phyloP scores from a whole-genome alignment of 768 basidiomycete genomes.

The Lepiota venenata region DNA sequence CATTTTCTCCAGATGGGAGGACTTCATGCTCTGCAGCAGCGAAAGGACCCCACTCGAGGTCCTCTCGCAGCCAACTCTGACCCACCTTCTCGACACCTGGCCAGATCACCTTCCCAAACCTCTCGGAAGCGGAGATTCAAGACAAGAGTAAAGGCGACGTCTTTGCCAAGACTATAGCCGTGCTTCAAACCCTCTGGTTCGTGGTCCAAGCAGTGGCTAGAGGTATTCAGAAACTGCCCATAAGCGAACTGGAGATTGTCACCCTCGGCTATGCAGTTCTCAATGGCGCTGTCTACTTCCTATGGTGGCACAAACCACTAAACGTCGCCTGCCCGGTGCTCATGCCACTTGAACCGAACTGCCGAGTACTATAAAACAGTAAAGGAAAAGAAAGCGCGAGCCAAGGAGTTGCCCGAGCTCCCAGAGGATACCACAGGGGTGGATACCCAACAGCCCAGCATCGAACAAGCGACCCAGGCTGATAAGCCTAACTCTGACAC shows the following conservation, averaged over 20 bases:
- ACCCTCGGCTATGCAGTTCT: conserved; percentile 4
- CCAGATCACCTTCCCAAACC: neutral
- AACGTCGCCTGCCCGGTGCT: neutral
- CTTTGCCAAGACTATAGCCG: conserved; percentile 8
- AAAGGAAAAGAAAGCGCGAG: neutral
- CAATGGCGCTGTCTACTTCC: conserved; percentile 1
- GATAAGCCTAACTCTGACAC: too few relatives aligned
- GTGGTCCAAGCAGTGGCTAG: neutral
- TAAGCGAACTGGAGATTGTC: conserved; percentile 6
- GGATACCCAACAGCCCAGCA: too few relatives aligned
- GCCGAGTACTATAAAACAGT: neutral
- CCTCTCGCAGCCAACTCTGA: too few relatives aligned
- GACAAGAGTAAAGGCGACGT: conserved; percentile 12
- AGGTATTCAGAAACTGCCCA: too few relatives aligned
- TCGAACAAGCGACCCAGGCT: too few relatives aligned
- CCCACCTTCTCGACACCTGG: too few relatives aligned
- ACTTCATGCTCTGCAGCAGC: conserved; percentile 1
- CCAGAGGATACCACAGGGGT: neutral
- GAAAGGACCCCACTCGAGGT: too few relatives aligned
- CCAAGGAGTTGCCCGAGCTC: neutral
- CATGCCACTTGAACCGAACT: neutral
- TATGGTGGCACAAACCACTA: conserved; percentile 14
- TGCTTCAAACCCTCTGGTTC: conserved; percentile 11
- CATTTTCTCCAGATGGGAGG: conserved; percentile 13
- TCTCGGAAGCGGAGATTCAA: neutral